These are phyloP conservation scores for Beauveria sp. DNA, from an alignment of 2,329 filamentous ascomycete species.

Conservation along the genomic window DNA sequence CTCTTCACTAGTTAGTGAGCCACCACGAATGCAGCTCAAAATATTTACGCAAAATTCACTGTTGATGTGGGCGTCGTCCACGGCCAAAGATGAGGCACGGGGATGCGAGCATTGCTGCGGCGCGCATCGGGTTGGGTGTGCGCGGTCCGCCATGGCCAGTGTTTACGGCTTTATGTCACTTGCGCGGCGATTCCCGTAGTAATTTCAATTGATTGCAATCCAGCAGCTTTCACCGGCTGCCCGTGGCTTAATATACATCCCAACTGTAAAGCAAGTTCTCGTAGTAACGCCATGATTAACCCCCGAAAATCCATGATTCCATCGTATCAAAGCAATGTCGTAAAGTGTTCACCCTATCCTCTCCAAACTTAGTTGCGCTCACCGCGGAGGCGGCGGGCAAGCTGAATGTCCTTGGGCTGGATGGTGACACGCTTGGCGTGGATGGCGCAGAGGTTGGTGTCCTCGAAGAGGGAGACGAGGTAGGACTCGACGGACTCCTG, in stretches of 20 bases:
- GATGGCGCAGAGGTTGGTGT: slow-evolving; percentile 80
- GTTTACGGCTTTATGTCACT: neutral
- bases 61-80: too few relatives aligned
- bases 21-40: too few relatives aligned
- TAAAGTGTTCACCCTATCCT: slow-evolving; percentile 27
- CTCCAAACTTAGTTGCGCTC: slow-evolving; percentile 66
- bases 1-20: too few relatives aligned
- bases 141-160: too few relatives aligned
- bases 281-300: slow-evolving; percentile 40
- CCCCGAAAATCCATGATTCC: slow-evolving; percentile 30
- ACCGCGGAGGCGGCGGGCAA: slow-evolving; percentile 89
- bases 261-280: slow-evolving; percentile 31
- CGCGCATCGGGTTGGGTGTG: too few relatives aligned
- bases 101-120: too few relatives aligned
- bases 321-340: slow-evolving; percentile 33
- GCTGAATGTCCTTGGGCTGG: slow-evolving; percentile 94
- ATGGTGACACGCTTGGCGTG: slow-evolving; percentile 99
- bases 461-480: slow-evolving; percentile 91
- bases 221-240: slow-evolving; percentile 27
- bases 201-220: slow-evolving; percentile 24
- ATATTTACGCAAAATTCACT: too few relatives aligned
- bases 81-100: too few relatives aligned
- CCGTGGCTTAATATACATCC: slow-evolving; percentile 35
- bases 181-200: neutral
- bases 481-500: slow-evolving; percentile 99